Percentiles rank a stretch among this genome's conserved stretches.
Conservation (phyloP, 1,284 basidiomycete species). For the Ceratobasidium sp. region DNA sequence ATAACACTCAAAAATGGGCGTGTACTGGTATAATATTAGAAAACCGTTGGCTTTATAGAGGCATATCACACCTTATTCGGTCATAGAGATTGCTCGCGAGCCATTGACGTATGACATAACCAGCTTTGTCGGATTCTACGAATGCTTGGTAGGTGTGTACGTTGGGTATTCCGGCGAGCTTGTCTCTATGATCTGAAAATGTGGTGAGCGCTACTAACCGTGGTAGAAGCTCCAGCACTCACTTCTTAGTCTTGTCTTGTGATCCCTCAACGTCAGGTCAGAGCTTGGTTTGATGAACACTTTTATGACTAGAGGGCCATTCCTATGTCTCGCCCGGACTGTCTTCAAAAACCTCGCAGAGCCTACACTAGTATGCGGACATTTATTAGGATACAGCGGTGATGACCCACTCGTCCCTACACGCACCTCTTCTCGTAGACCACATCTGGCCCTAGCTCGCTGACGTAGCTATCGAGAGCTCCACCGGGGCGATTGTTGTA, state of each 20-base stretch:
- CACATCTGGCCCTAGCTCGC: slow-evolving; percentile 84
- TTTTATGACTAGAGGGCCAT: slow-evolving; percentile 78
- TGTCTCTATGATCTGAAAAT: slow-evolving; percentile 78
- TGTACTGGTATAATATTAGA: slow-evolving; percentile 64
- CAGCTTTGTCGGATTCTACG: slow-evolving; percentile 95
- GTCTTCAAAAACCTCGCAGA: slow-evolving; percentile 96
- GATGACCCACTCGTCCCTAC: neutral
- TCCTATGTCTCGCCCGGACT: slow-evolving; percentile 75
- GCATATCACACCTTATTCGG: slow-evolving; percentile 81
- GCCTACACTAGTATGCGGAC: slow-evolving; percentile 64
- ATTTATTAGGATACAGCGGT: neutral
- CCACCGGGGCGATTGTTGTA: slow-evolving; percentile 51
- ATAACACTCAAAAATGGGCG: slow-evolving; percentile 90
- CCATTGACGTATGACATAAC: slow-evolving; percentile 95
- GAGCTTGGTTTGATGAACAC: slow-evolving; percentile 85
- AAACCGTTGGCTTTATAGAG: neutral
- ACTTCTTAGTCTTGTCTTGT: slow-evolving; percentile 76
- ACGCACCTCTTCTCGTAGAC: slow-evolving; percentile 88
- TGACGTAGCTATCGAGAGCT: slow-evolving; percentile 87
- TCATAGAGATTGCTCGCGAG: slow-evolving; percentile 95
- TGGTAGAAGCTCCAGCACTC: slow-evolving; percentile 44
- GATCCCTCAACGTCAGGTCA: slow-evolving; percentile 68
- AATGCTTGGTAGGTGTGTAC: slow-evolving; percentile 91
- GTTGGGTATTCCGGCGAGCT: slow-evolving; percentile 84
- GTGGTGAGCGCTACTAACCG: neutral